Conservation (phyloP, 106 monocot genomes). For the Dendrobium chrysotoxum region DNA sequence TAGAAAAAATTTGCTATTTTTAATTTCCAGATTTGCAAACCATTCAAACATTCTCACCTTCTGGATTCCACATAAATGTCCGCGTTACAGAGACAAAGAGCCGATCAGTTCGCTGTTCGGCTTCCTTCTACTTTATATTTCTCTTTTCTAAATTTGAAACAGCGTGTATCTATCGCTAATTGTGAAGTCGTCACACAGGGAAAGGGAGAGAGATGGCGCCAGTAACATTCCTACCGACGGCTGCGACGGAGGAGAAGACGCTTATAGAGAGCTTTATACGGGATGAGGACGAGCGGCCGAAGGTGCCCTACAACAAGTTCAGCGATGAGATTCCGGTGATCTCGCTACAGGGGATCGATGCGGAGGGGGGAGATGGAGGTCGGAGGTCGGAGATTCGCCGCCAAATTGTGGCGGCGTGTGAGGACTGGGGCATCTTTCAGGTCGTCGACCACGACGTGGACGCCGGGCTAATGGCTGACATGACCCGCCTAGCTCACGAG, state of each 20-base stretch:
- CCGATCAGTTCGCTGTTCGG: too few relatives aligned
- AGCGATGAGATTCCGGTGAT: constrained; percentile 61
- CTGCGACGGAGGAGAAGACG: constrained; percentile 32
- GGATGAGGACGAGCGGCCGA: constrained; percentile 74
- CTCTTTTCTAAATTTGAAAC: too few relatives aligned
- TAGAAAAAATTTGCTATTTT: too few relatives aligned
- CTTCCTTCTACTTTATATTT: too few relatives aligned
- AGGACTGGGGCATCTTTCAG: constrained; percentile 97
- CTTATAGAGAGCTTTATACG: constrained; percentile 48
- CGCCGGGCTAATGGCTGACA: constrained; percentile 40
- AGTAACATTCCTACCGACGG: constrained; percentile 38
- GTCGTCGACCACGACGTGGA: constrained; percentile 82
- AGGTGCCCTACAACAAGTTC: constrained; percentile 63
- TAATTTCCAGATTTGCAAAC: too few relatives aligned
- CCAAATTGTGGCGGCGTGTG: constrained; percentile 68
- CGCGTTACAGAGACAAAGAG: too few relatives aligned
- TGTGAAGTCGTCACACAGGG: not conserved
- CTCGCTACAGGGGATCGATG: constrained; percentile 51
- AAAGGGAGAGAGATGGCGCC: not conserved
- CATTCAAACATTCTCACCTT: too few relatives aligned
- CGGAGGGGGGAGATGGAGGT: constrained; percentile 3
- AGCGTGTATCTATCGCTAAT: too few relatives aligned
- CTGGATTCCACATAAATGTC: too few relatives aligned
- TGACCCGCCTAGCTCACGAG: constrained; percentile 53
- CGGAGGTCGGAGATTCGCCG: constrained; percentile 35